Conservation (phyloP, 306 rosid genomes). For the Glycine soja region DNA sequence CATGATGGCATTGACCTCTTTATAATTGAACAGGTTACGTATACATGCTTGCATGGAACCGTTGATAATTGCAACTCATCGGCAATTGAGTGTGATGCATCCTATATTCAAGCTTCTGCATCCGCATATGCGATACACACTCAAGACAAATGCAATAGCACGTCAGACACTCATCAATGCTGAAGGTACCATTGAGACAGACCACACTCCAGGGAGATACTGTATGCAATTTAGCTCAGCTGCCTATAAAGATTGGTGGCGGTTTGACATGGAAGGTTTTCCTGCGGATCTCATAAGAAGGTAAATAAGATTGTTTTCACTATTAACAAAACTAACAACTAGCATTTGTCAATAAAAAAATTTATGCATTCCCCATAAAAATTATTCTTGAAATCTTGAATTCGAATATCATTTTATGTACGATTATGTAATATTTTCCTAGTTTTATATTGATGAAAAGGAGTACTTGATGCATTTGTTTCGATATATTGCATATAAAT, state of each 20-base stretch:
- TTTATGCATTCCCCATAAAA: neutral
- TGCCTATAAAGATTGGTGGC: slow-evolving; percentile 54
- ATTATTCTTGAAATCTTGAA: neutral
- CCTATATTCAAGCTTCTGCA: slow-evolving; percentile 56
- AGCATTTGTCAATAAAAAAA: neutral
- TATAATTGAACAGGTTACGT: slow-evolving; percentile 48
- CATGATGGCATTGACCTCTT: neutral
- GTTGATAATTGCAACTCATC: slow-evolving; percentile 53
- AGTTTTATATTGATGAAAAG: neutral
- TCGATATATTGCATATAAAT: neutral
- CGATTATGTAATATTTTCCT: neutral
- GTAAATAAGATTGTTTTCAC: slow-evolving; percentile 20
- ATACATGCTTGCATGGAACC: slow-evolving; percentile 58
- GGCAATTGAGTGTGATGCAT: slow-evolving; percentile 62
- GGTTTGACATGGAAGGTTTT: slow-evolving; percentile 49
- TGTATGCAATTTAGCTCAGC: slow-evolving; percentile 52
- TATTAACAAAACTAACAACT: too few relatives aligned
- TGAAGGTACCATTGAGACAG: slow-evolving; percentile 44
- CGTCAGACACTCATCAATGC: slow-evolving; percentile 51
- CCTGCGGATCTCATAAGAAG: slow-evolving; percentile 58
- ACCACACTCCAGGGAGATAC: slow-evolving; percentile 50
- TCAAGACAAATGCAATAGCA: slow-evolving; percentile 49
- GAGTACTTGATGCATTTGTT: neutral
- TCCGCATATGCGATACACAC: slow-evolving; percentile 56
- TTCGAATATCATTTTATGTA: neutral